A percentile compares a stretch with the other conserved stretches of the same genome.
Conservation (phyloP, 768 basidiomycete species). For the Hericium alpestre region DNA sequence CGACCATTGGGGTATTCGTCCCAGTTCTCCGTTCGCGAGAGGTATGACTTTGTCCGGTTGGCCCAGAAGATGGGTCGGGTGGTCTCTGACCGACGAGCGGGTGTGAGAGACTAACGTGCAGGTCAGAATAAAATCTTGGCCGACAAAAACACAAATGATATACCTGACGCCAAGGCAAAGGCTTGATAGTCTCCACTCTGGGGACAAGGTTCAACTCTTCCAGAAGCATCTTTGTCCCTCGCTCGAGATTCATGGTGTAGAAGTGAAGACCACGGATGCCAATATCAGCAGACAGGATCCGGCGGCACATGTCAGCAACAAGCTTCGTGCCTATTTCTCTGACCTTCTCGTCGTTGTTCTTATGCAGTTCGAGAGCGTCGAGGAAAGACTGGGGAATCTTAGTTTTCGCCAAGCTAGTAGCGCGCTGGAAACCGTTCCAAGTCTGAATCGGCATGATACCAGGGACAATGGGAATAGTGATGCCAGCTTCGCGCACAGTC, state of each 20-base stretch:
- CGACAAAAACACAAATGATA: constrained; percentile 9
- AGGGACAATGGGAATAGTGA: constrained; percentile 82
- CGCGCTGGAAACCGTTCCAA: constrained; percentile 87
- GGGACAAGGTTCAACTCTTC: constrained; percentile 87
- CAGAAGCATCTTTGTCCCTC: constrained; percentile 88
- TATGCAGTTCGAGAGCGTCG: constrained; percentile 74
- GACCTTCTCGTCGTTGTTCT: constrained; percentile 89
- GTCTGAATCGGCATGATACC: constrained; percentile 95
- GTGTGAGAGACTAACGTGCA: constrained; percentile 68
- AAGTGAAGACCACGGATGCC: constrained; percentile 89
- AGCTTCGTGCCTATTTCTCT: constrained; percentile 87
- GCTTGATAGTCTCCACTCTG: constrained; percentile 82
- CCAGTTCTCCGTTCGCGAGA: constrained; percentile 96
- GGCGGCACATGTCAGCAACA: constrained; percentile 88
- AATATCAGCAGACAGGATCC: constrained; percentile 67
- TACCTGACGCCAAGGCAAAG: constrained; percentile 95
- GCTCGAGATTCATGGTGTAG: constrained; percentile 97
- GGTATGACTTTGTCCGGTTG: constrained; percentile 88
- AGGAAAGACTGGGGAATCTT: constrained; percentile 66
- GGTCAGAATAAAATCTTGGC: constrained; percentile 7
- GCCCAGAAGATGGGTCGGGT: constrained; percentile 99
- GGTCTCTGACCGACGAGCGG: constrained; percentile 79
- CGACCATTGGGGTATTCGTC: constrained; percentile 99
- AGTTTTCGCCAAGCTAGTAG: constrained; percentile 66
- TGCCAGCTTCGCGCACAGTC: constrained; percentile 71